Conservation (phyloP, 2,329 filamentous ascomycete species). For the Cladosporium sp. region DNA sequence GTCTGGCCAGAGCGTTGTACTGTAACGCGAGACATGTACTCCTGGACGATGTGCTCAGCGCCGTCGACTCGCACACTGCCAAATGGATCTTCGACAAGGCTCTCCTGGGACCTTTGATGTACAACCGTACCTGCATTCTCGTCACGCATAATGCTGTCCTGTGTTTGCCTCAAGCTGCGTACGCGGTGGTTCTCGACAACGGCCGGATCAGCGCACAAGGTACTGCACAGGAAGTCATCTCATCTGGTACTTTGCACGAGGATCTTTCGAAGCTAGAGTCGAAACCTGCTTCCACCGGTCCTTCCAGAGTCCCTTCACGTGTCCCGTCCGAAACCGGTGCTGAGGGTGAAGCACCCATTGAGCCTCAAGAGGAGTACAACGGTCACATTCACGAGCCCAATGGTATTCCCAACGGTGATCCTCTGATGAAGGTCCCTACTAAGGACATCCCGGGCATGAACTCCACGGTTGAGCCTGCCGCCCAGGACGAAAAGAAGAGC, state of each 20-base stretch:
- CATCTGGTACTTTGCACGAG: conserved; percentile 83
- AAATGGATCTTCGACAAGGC: conserved; percentile 98
- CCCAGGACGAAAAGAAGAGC: conserved; percentile 65
- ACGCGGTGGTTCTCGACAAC: conserved; percentile 81
- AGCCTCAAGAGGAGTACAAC: conserved; percentile 22
- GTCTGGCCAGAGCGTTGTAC: conserved; percentile 93
- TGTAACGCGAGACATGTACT: conserved; percentile 87
- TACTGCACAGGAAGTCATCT: conserved; percentile 70
- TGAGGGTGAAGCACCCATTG: conserved; percentile 32
- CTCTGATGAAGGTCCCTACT: conserved; percentile 43
- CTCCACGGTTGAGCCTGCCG: conserved; percentile 46
- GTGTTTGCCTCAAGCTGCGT: conserved; percentile 73
- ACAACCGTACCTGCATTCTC: conserved; percentile 81
- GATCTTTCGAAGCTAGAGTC: conserved; percentile 67
- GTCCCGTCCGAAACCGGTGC: conserved; percentile 69
- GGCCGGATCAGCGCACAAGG: conserved; percentile 75
- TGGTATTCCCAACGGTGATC: conserved; percentile 37
- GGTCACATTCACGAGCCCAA: conserved; percentile 41
- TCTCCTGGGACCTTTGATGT: conserved; percentile 84
- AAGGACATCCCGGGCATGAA: conserved; percentile 35
- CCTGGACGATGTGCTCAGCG: conserved; percentile 91
- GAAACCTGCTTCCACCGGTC: conserved; percentile 60
- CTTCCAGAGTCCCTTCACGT: conserved; percentile 71
- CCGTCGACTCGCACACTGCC: conserved; percentile 93
- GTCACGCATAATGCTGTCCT: conserved; percentile 95